These are phyloP conservation scores for Boletellus emodensis DNA, from an alignment of 768 basidiomycete genomes.

Conservation along the genomic window DNA sequence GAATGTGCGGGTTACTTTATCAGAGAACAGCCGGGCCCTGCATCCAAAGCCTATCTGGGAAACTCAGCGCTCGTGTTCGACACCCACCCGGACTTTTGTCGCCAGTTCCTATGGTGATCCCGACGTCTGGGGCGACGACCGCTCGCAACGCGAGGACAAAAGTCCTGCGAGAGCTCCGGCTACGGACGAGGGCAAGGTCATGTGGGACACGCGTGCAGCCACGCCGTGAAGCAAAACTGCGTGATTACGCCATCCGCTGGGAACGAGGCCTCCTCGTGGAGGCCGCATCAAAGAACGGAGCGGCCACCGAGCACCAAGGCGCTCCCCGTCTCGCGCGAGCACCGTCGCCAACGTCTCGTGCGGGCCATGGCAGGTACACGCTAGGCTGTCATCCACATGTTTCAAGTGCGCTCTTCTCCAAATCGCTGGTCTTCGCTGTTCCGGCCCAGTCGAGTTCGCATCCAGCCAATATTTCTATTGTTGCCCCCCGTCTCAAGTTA, in stretches of 20 bases:
- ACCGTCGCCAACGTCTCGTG: no score
- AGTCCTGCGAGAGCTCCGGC: not conserved
- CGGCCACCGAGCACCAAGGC: no score
- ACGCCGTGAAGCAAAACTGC: conserved; percentile 20
- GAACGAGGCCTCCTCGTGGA: conserved; percentile 31
- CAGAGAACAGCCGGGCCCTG: conserved; percentile 9
- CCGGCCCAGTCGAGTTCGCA: no score
- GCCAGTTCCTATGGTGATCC: not conserved
- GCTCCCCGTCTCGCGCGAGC: no score
- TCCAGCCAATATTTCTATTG: no score
- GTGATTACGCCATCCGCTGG: conserved; percentile 20
- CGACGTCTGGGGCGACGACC: not conserved
- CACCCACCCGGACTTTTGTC: conserved; percentile 2
- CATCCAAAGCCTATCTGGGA: conserved; percentile 12
- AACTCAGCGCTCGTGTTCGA: not conserved
- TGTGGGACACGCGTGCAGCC: conserved; percentile 11
- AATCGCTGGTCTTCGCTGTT: no score
- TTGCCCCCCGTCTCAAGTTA: no score
- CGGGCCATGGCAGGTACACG: no score
- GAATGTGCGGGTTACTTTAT: conserved; percentile 26
- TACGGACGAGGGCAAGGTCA: conserved; percentile 2
- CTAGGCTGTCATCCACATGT: no score
- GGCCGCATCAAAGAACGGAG: not conserved
- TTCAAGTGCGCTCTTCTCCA: no score
- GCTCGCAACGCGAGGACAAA: not conserved